Evolutionary conservation across 805 yeast genomes (phyloP), one percentile per base, ranked within the genome.

Genomic region (Ogataea populi-albae): DNA sequence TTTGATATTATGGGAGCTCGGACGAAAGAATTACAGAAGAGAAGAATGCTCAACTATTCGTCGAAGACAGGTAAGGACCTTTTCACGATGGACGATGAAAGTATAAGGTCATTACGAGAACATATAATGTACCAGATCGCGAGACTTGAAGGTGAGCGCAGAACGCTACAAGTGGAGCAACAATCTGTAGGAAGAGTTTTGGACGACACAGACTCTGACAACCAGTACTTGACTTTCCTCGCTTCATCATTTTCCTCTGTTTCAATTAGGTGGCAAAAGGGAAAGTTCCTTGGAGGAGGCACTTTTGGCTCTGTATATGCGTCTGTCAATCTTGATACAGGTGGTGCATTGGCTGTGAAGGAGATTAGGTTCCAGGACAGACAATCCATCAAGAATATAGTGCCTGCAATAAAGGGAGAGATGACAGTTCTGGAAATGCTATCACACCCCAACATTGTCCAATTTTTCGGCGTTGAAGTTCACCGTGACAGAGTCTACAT

Each of bases 1-100:
- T 93, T 93, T 54, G 98, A 93, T 62, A 88, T 93, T 34, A 93
- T 91, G 96, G 98, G 98, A 32, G 97, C 97, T 0, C 73, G 98
- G 52, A 84, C 96, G 1, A 81, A 78, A 49, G 86, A 82, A 52
- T 70, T 77, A 8, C 80, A 73, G 51, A 70, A 70, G 57, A 67
- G 71, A 48, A 68, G 74, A 49, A 66, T 75, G 61, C 64, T 71
- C 52, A 74, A 71, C 57, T 71, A 77, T 70, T 43, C 64, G 62
- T 75, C 57, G 62, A 72, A 65, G 37, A 30, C 52, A 4, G 57
- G 51, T n/a, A 79, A 77, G 34, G 80, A 73, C 48, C 68, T 74
- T 32, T 71, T 69, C 52, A 74, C 75, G 6, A 60, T 75, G 47
- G 78, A 75, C 54, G 76, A 69, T 35, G 73, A 68, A 26, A 64